A percentile compares a stretch with the other conserved stretches of the same genome.
Evolutionary conservation across 306 rosid species (phyloP).

Genomic region (Astragalus membranaceus): DNA sequence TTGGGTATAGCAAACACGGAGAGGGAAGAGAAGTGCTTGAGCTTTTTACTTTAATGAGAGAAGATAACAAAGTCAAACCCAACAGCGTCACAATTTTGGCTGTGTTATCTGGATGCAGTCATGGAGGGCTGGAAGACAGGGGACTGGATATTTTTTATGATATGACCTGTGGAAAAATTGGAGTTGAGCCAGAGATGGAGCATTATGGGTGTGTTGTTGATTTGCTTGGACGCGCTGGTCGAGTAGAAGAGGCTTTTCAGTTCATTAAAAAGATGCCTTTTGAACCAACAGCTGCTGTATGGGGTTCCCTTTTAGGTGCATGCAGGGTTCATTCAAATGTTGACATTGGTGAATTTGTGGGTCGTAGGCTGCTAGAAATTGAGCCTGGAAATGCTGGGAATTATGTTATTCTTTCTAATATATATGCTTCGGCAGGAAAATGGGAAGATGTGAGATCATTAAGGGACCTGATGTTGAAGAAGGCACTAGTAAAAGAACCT

Average conservation of each 20-base stretch:
- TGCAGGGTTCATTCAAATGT: slow-evolving; percentile 66
- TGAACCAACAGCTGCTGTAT: slow-evolving; percentile 75
- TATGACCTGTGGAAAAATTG: slow-evolving; percentile 45
- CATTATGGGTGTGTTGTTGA: slow-evolving; percentile 87
- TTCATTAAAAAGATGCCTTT: slow-evolving; percentile 52
- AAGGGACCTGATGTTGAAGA: slow-evolving; percentile 65
- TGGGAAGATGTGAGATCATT: slow-evolving; percentile 74
- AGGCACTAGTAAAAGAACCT: slow-evolving; percentile 64
- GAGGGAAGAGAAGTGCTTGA: slow-evolving; percentile 74
- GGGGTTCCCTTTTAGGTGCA: slow-evolving; percentile 85
- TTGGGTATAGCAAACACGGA: slow-evolving; percentile 89
- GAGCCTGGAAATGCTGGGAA: slow-evolving; percentile 89
- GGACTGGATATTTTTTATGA: slow-evolving; percentile 66
- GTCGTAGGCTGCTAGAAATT: slow-evolving; percentile 54
- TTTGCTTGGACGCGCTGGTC: slow-evolving; percentile 82
- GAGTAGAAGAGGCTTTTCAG: slow-evolving; percentile 57
- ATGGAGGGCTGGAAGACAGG: slow-evolving; percentile 68
- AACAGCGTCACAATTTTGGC: slow-evolving; percentile 73
- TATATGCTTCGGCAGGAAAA: slow-evolving; percentile 78
- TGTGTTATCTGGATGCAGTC: slow-evolving; percentile 87
- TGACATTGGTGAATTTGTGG: slow-evolving; percentile 62
- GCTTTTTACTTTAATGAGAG: slow-evolving; percentile 61
- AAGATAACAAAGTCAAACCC: slow-evolving; percentile 59
- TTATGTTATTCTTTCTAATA: slow-evolving; percentile 76
- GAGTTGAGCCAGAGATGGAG: slow-evolving; percentile 55